Base-by-base conservation (phyloP, 2,329 filamentous ascomycete genomes). In the Diaporthe aspalathi region DNA sequence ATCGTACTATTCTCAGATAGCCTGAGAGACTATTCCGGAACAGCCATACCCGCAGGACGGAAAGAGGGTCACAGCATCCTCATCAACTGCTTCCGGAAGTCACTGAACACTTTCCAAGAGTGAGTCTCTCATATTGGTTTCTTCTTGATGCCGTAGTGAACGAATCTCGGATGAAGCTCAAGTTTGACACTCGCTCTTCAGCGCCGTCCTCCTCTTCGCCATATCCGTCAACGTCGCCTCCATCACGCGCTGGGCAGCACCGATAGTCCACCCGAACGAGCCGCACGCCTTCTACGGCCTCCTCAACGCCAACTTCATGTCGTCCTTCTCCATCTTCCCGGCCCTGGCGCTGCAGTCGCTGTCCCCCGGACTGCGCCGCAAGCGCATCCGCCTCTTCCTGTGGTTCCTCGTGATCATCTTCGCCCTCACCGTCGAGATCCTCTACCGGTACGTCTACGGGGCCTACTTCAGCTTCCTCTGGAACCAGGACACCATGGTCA, bases 351-450 rank as follows among this genome's bases (percentile, higher is more conserved):
- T 73, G 29, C 72, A 73, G 70, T 72, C 70, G 12, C 54, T 73
- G 3, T 71, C 72, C 4, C 68, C 73, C 29, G 72, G 72, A 27
- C 67, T 73, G 0, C 74, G 75, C 5, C 68, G 74, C 9, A 38
- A 71, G 5, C 71, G 72, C 2, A 73, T 76, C 68, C 74, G 75
- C 2, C 63, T 68, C 14, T 24, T 63, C 12, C 47, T 78, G 27
- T 79, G 77, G 78, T 49, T 74, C 12, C 14, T 75, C 16, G 65
- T 74, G 40, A 65, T 76, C 35, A 35, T 54, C 27, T 70, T 77
- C 5, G 43, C 57, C n/a, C 67, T 76, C 60, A 68, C 65, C 11
- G 67, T 74, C 24, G 70, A 74, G 7, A 68, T 66, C 6, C 67
- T 77, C 12, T 78, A 74, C 70, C 74, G 71, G 12, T 38, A 17